These are phyloP conservation scores for Phoenix roebelenii DNA, from an alignment of 176 grass and related monocot genomes.

Conservation along the genomic window DNA sequence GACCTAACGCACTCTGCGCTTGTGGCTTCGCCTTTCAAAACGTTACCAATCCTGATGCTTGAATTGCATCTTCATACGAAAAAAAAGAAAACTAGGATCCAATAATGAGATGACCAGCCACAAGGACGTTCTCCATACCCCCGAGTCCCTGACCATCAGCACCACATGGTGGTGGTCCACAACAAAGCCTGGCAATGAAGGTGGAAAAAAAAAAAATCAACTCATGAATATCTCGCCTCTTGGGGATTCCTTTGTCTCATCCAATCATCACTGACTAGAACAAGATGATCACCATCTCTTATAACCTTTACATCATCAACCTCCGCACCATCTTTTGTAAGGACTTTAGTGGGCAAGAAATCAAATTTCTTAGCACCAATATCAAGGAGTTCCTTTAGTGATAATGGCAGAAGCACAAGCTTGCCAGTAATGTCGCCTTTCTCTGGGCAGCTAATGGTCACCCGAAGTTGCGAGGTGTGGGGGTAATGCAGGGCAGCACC, in stretches of 20 bases:
- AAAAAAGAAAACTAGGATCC: no score
- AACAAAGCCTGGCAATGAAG: no score
- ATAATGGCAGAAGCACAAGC: slow-evolving; percentile 54
- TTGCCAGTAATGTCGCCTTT: slow-evolving; percentile 34
- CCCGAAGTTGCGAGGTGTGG: slow-evolving; percentile 18
- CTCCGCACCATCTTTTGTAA: slow-evolving; percentile 59
- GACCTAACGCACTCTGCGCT: no score
- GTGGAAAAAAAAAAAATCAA: no score
- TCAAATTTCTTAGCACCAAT: slow-evolving; percentile 53
- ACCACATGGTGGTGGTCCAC: no score
- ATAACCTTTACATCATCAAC: slow-evolving; percentile 69
- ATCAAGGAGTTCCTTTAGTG: slow-evolving; percentile 58
- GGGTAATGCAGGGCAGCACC: not conserved
- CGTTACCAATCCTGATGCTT: no score
- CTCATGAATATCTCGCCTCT: no score
- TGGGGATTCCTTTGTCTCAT: not conserved
- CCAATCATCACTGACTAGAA: slow-evolving; percentile 43
- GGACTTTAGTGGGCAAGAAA: slow-evolving; percentile 37
- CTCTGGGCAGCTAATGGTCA: slow-evolving; percentile 69
- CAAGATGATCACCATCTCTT: slow-evolving; percentile 71
- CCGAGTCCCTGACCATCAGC: no score
- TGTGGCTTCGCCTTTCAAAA: no score
- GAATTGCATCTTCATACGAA: no score
- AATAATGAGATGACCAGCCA: no score
- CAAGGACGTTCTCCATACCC: no score